These are phyloP conservation scores for Leptomonas pyrrhocoris DNA, from an alignment of 208 protist species.

Conservation along the genomic window DNA sequence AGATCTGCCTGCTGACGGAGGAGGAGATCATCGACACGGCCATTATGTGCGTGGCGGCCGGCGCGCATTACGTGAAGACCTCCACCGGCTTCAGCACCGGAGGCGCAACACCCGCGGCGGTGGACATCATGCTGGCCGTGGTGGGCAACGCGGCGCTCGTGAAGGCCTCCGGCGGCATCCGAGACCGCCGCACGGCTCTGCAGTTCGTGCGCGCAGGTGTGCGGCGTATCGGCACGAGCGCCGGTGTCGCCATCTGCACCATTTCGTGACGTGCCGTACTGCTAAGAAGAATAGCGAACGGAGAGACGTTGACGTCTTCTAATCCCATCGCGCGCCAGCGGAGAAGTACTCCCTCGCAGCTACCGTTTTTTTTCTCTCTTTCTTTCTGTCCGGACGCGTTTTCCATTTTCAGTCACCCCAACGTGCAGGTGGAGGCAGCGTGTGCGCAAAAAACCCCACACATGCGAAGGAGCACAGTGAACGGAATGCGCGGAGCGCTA, in stretches of 20 bases:
- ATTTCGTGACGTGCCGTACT: background rate
- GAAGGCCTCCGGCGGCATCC: slow-evolving; percentile 93
- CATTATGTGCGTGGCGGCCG: slow-evolving; percentile 88
- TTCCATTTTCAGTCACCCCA: no score
- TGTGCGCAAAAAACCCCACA: no score
- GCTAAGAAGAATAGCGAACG: background rate
- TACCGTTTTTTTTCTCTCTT: background rate
- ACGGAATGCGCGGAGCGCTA: no score
- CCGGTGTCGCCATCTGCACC: slow-evolving; percentile 72
- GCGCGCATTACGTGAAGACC: slow-evolving; percentile 95
- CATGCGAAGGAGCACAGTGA: no score
- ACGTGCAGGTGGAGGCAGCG: no score
- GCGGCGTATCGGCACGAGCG: slow-evolving; percentile 92
- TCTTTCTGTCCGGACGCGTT: no score
- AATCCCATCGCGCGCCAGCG: no score
- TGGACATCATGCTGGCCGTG: slow-evolving; percentile 91
- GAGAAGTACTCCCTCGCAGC: no score
- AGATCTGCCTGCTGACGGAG: slow-evolving; percentile 88
- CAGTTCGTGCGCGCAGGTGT: slow-evolving; percentile 89
- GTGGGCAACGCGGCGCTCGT: slow-evolving; percentile 84
- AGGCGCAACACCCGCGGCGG: slow-evolving; percentile 86
- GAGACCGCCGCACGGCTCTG: slow-evolving; percentile 62
- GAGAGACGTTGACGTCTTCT: background rate
- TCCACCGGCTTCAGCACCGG: slow-evolving; percentile 93
- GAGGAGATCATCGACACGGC: slow-evolving; percentile 92